Conservation (phyloP, 2,329 filamentous ascomycete genomes). For the Gnomoniopsis smithogilvyi region DNA sequence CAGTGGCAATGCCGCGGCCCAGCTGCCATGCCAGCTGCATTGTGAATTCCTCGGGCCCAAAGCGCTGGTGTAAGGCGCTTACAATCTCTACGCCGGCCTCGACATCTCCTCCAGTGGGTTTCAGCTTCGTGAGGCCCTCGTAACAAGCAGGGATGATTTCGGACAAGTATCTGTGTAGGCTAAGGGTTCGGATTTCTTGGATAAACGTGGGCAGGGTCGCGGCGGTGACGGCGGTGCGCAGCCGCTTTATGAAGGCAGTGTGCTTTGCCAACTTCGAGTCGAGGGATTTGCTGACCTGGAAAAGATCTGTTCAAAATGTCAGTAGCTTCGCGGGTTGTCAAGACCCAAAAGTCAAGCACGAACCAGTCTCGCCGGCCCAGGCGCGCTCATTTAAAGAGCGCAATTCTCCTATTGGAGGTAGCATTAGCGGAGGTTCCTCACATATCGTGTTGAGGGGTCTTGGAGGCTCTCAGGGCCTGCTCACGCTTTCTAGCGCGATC, state of each 20-base stretch:
- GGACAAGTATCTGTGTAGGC: slow-evolving; percentile 92
- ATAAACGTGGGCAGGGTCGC: slow-evolving; percentile 80
- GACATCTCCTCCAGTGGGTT: slow-evolving; percentile 79
- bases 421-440: slow-evolving; percentile 21
- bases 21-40: slow-evolving; percentile 89
- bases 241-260: slow-evolving; percentile 93
- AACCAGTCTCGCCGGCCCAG: slow-evolving; percentile 88
- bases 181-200: slow-evolving; percentile 84
- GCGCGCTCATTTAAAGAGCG: slow-evolving; percentile 82
- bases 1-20: slow-evolving; percentile 85
- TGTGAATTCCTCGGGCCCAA: slow-evolving; percentile 87
- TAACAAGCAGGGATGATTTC: slow-evolving; percentile 96
- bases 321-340: slow-evolving; percentile 12
- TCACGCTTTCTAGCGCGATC: slow-evolving; percentile 64
- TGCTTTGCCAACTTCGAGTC: slow-evolving; percentile 98
- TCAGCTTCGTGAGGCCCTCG: slow-evolving; percentile 88
- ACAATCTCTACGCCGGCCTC: slow-evolving; percentile 89
- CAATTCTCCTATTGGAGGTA: slow-evolving; percentile 67
- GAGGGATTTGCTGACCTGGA: slow-evolving; percentile 72
- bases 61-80: slow-evolving; percentile 92
- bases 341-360: slow-evolving; percentile 20
- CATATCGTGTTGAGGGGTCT: not conserved
- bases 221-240: slow-evolving; percentile 83
- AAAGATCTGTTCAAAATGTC: slow-evolving; percentile 58
- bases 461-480: slow-evolving; percentile 19